A percentile compares a stretch with the other conserved stretches of the same genome.
Conservation (phyloP, 805 yeast genomes). For the Candida oleophila region DNA sequence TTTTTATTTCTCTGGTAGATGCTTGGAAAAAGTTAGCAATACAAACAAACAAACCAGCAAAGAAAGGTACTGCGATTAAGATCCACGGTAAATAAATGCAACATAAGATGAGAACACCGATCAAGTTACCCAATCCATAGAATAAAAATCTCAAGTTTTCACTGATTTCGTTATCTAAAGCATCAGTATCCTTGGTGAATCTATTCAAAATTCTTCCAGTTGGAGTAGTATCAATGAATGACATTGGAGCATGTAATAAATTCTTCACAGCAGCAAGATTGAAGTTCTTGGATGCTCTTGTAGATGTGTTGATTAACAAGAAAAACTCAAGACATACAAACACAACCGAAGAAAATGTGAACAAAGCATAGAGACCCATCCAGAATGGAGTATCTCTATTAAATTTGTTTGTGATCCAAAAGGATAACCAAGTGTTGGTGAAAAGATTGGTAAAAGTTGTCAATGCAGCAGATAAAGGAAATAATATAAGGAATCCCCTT, state of each 20-base stretch:
- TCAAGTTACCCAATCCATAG: slow-evolving; percentile 50
- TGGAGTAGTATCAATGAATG: slow-evolving; percentile 82
- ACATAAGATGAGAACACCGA: slow-evolving; percentile 50
- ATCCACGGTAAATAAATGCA: slow-evolving; percentile 41
- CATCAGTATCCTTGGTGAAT: slow-evolving; percentile 86
- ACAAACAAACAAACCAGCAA: slow-evolving; percentile 23
- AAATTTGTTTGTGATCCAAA: slow-evolving; percentile 69
- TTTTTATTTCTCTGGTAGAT: slow-evolving; percentile 37
- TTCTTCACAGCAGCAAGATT: slow-evolving; percentile 60
- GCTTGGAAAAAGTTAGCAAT: slow-evolving; percentile 37
- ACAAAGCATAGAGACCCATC: slow-evolving; percentile 71
- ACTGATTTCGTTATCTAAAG: slow-evolving; percentile 73
- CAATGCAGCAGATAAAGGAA: slow-evolving; percentile 17
- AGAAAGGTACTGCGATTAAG: slow-evolving; percentile 36
- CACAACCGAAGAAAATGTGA: slow-evolving; percentile 50
- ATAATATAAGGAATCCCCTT: slow-evolving; percentile 20
- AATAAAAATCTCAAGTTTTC: slow-evolving; percentile 66
- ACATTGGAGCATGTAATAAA: slow-evolving; percentile 76
- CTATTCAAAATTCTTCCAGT: slow-evolving; percentile 83
- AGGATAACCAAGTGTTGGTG: slow-evolving; percentile 78
- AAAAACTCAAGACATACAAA: slow-evolving; percentile 43
- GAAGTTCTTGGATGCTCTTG: slow-evolving; percentile 54
- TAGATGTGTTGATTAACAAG: slow-evolving; percentile 48
- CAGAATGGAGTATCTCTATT: slow-evolving; percentile 52
- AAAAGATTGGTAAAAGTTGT: slow-evolving; percentile 55